phyloP scores from a whole-genome alignment of 2,329 filamentous ascomycete species.

The Apiospora marii region DNA sequence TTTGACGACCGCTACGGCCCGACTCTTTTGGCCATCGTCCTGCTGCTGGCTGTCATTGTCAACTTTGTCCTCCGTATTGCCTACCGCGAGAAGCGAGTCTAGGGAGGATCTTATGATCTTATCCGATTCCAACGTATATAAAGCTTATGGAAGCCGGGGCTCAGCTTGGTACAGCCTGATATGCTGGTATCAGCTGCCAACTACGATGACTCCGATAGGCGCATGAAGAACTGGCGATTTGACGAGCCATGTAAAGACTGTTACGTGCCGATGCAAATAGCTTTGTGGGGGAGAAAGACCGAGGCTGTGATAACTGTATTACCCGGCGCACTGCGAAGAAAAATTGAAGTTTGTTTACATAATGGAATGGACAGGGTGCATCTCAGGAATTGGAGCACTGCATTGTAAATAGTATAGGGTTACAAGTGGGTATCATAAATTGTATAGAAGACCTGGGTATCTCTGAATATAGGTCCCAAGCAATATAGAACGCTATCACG shows the following conservation, averaged over 20 bases:
- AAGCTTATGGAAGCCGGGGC: neutral
- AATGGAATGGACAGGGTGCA: neutral
- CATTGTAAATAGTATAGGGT: neutral
- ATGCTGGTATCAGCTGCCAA: neutral
- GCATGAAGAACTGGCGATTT: neutral
- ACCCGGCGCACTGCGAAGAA: neutral
- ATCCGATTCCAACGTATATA: neutral
- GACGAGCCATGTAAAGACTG: neutral
- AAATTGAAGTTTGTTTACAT: constrained; percentile 7
- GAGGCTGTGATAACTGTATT: neutral
- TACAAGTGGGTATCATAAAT: neutral
- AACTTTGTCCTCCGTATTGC: constrained; percentile 88
- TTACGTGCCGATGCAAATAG: neutral
- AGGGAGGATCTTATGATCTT: neutral
- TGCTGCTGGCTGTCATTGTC: constrained; percentile 89
- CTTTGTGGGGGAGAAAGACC: neutral
- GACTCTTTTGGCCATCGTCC: constrained; percentile 84
- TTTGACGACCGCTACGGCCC: constrained; percentile 97
- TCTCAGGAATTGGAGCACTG: neutral
- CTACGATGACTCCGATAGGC: neutral
- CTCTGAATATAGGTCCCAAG: neutral
- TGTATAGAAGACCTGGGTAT: constrained; percentile 5
- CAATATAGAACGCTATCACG: neutral
- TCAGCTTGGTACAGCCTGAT: neutral
- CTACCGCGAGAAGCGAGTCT: constrained; percentile 45